phyloP scores from a whole-genome alignment of 768 basidiomycete genomes.

The Mycena olivaceomarginata region DNA sequence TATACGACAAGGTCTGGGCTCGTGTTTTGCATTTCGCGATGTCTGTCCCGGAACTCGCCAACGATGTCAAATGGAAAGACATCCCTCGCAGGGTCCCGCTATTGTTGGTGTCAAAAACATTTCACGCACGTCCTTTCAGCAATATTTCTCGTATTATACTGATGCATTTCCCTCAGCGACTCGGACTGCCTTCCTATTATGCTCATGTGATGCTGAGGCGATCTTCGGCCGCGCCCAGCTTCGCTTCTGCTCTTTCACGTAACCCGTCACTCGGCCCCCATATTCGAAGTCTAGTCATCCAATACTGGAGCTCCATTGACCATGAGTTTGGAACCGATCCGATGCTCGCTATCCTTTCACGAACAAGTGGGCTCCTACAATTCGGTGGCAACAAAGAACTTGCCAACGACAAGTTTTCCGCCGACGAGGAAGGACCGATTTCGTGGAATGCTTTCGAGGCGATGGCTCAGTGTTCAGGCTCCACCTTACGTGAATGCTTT shows the following conservation, averaged over 20 bases:
- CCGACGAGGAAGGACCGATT: neutral
- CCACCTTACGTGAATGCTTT: constrained; percentile 5
- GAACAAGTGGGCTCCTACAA: constrained; percentile 12
- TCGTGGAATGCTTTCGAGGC: constrained; percentile 16
- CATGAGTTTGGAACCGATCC: neutral
- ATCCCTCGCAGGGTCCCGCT: constrained; percentile 1
- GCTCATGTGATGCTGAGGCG: neutral
- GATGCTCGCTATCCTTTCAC: neutral
- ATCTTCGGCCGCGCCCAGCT: neutral
- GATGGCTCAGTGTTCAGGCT: neutral
- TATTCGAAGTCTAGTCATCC: neutral
- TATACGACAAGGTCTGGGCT: constrained; percentile 5
- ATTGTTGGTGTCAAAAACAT: constrained; percentile 15
- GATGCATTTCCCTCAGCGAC: neutral
- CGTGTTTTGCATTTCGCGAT: constrained; percentile 28
- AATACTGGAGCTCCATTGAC: neutral
- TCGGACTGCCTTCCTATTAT: constrained; percentile 20
- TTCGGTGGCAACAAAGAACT: too few species aligned
- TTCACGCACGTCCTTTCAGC: neutral
- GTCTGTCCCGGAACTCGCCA: neutral
- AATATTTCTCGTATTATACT: neutral
- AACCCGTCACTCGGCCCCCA: constrained; percentile 8
- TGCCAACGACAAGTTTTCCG: too few species aligned
- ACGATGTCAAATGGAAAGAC: neutral
- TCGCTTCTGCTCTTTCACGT: neutral